These are phyloP conservation scores for Linum tenue DNA, from an alignment of 345 rosid species.

Conservation along the genomic window DNA sequence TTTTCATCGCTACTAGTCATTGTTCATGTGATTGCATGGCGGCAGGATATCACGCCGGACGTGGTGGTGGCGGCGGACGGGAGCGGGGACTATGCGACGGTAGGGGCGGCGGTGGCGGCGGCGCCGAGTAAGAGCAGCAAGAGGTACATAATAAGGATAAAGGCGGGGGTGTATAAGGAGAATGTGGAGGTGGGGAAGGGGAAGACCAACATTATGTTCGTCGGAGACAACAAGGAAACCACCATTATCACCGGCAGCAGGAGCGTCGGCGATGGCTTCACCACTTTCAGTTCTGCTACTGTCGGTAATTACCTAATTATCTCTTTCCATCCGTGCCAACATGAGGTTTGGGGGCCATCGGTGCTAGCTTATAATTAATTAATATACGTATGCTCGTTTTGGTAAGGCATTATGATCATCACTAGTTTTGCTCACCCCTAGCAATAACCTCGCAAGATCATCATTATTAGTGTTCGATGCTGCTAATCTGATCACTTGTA, in stretches of 20 bases:
- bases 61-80: constrained; percentile 25
- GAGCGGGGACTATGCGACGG: constrained; percentile 19
- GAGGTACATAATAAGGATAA: constrained; percentile 17
- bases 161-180: constrained; percentile 18
- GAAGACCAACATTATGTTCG: constrained; percentile 20
- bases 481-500: too few relatives aligned
- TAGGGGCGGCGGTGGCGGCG: constrained; percentile 16
- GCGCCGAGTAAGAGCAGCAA: constrained; percentile 10
- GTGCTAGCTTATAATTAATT: too few relatives aligned
- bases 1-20: too few relatives aligned
- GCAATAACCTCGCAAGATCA: too few relatives aligned
- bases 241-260: constrained; percentile 16
- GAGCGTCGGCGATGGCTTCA: constrained; percentile 18
- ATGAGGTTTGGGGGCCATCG: too few relatives aligned
- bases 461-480: too few relatives aligned
- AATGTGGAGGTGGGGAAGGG: constrained; percentile 14
- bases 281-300: constrained; percentile 21
- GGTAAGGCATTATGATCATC: too few relatives aligned
- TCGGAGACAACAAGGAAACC: constrained; percentile 12
- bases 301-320: constrained; percentile 11
- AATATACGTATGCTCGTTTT: too few relatives aligned
- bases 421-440: too few relatives aligned
- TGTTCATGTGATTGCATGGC: neutral
- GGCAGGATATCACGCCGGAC: constrained; percentile 6
- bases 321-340: neutral